These are phyloP conservation scores for Cicer bijugum DNA, from an alignment of 306 rosid genomes.

Conservation along the genomic window DNA sequence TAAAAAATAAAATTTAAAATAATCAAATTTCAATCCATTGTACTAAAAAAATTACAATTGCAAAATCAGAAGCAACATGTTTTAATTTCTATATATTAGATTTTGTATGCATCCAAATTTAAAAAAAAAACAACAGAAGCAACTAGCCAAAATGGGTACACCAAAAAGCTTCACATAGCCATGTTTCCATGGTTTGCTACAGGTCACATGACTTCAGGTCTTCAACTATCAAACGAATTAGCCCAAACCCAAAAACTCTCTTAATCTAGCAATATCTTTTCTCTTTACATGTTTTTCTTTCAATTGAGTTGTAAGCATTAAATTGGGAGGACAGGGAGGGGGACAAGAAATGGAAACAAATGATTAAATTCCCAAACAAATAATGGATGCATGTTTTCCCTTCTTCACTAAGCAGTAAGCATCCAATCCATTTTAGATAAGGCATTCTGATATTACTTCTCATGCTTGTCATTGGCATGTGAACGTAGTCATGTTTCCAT, in stretches of 20 bases:
- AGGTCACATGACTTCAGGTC: slow-evolving; percentile 63
- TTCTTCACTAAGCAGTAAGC: not conserved
- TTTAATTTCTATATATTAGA: no score
- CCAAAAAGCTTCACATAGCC: slow-evolving; percentile 28
- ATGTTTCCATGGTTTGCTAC: slow-evolving; percentile 65
- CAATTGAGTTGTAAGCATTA: slow-evolving; percentile 3
- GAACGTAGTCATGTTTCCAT: no score
- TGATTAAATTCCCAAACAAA: slow-evolving; percentile 27
- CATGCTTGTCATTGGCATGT: no score
- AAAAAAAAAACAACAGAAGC: no score
- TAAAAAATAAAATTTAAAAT: no score
- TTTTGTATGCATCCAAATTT: no score
- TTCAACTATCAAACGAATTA: slow-evolving; percentile 59
- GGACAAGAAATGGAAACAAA: not conserved
- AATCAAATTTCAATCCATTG: no score
- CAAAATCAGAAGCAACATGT: no score
- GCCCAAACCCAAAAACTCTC: slow-evolving; percentile 40
- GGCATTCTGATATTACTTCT: slow-evolving; percentile 16
- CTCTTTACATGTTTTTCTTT: not conserved
- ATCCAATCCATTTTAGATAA: slow-evolving; percentile 24
- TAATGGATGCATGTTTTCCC: not conserved
- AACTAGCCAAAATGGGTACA: no score
- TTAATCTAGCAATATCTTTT: not conserved
- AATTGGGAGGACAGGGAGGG: not conserved
- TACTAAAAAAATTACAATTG: no score